Conservation (phyloP, 192 early-diverging fungal genomes). For the Backusella parvicylindrica region DNA sequence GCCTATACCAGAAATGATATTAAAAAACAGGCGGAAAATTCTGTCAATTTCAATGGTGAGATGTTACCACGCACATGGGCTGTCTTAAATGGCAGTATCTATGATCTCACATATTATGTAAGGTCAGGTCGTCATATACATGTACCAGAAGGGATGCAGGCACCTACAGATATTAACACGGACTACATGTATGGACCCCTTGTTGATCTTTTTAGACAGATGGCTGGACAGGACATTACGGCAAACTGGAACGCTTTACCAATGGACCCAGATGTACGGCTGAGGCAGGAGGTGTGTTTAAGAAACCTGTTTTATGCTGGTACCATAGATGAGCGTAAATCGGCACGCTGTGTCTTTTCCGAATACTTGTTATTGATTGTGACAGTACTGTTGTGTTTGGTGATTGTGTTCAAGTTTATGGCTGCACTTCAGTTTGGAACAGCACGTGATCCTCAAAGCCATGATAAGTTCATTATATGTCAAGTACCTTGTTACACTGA, state of each 20-base stretch:
- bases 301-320: constrained; percentile 86
- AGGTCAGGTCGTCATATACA: constrained; percentile 41
- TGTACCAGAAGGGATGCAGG: constrained; percentile 37
- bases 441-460: constrained; percentile 70
- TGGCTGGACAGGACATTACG: constrained; percentile 64
- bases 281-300: constrained; percentile 68
- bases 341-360: constrained; percentile 72
- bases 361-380: constrained; percentile 82
- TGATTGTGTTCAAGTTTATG: constrained; percentile 79
- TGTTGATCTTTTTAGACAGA: constrained; percentile 62
- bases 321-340: constrained; percentile 79
- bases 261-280: constrained; percentile 38
- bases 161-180: constrained; percentile 37
- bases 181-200: constrained; percentile 58
- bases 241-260: constrained; percentile 55
- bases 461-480: constrained; percentile 94
- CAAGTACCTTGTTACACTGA: constrained; percentile 96
- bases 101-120: constrained; percentile 71
- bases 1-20: constrained; percentile 58
- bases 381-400: constrained; percentile 75
- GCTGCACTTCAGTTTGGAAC: constrained; percentile 71
- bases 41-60: constrained; percentile 28
- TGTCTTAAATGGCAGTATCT: constrained; percentile 68
- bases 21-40: constrained; percentile 43
- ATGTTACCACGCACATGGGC: constrained; percentile 46